Conservation (phyloP, 2,329 filamentous ascomycete species). For the Hypoxylon sp. region DNA sequence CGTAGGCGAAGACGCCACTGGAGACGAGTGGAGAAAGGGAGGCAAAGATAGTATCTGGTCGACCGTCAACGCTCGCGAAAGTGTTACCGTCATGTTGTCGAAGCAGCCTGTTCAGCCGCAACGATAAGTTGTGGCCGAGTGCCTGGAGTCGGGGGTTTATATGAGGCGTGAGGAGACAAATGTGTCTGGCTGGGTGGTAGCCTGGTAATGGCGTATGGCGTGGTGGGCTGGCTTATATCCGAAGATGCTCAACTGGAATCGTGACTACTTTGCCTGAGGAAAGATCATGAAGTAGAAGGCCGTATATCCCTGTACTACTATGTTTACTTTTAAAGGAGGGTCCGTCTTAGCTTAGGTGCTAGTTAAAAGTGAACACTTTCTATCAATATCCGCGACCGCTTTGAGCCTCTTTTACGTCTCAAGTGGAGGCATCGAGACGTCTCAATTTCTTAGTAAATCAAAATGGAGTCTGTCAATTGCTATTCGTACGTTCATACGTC, state of each 20-base stretch:
- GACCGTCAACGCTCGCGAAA: constrained; percentile 73
- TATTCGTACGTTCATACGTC: constrained; percentile 17
- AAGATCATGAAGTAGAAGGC: background rate
- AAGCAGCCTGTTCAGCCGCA: constrained; percentile 60
- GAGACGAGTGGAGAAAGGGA: constrained; percentile 79
- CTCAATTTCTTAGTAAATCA: constrained; percentile 19
- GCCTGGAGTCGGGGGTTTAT: background rate
- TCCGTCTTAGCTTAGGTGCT: background rate
- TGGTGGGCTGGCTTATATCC: constrained; percentile 30
- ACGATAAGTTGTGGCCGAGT: constrained; percentile 20
- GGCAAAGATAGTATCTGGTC: constrained; percentile 70
- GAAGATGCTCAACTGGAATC: constrained; percentile 6
- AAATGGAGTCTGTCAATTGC: constrained; percentile 1
- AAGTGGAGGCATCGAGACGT: background rate
- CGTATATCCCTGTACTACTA: constrained; percentile 38
- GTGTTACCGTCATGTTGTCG: constrained; percentile 72
- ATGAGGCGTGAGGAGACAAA: background rate
- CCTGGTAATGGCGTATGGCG: constrained; percentile 35
- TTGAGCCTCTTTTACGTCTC: background rate
- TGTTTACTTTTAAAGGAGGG: background rate
- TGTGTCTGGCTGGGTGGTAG: background rate
- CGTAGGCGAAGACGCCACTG: constrained; percentile 68
- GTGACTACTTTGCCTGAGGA: background rate
- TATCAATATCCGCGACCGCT: background rate
- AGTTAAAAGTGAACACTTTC: background rate